Evolutionary conservation across 805 yeast genomes (phyloP), one percentile per base, ranked within the genome.

Genomic region (Candida awuae): DNA sequence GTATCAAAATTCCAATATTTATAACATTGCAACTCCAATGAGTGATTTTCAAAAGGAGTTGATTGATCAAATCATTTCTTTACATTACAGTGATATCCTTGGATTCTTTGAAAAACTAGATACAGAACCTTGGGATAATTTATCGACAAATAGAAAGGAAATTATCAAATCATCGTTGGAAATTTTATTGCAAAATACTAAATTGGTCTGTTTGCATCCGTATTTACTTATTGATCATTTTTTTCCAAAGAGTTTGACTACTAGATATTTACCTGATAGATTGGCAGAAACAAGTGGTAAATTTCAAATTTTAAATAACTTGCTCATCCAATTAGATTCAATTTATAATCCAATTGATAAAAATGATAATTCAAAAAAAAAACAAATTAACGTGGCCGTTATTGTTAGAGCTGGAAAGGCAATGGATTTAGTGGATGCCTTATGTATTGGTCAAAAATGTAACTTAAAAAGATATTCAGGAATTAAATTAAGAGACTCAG

Each of bases 61-160:
- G 37, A 84, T 88, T 9, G 95, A 90, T 58, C 95, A 87, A 55
- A 87, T 92, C 22, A 84, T 90, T 10, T 84, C 95, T 2, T 66
- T 87, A 29, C 97, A 90, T 60, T 90, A 88, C 56, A 77, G 90
- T 25, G 97, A 88, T 55, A 86, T 90, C 42, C 66, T 90, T 50
- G 80, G 86, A 59, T 88, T 81, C 56, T 87, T 84, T 53, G 94
- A 86, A 55, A 65, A 75, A 35, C 63, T 69, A 41, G 71, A 68
- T 45, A 61, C 62, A 29, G 36, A 39, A 8, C 19, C 35, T 8
- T 38, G 40, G 36, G n/a, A 35, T 28, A 23, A 30, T n/a, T 32
- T 32, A 21, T 12, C 34, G 14, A 12, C 34, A 12, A 33, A 20
- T 12, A 57, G 61, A 6, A 70, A 66, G 13, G 52, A 47, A 29